These are phyloP conservation scores for Arthrobotrys pseudoclavata DNA, from an alignment of 2,329 filamentous ascomycete species.

Conservation along the genomic window DNA sequence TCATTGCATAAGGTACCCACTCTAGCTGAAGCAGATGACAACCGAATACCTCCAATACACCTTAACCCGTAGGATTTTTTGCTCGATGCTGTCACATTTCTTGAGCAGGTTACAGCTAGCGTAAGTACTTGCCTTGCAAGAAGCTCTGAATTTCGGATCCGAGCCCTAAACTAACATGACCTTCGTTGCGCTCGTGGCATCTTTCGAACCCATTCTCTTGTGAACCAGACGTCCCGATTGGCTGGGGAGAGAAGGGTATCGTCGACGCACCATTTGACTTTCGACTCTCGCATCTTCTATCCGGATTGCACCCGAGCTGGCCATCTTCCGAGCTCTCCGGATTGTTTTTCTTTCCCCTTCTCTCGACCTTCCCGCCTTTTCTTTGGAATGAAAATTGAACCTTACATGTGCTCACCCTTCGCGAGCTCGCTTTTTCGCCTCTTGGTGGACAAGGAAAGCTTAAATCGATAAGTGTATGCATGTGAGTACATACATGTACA, in stretches of 20 bases:
- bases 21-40: slow-evolving; percentile 58
- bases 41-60: slow-evolving; percentile 47
- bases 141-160: slow-evolving; percentile 56
- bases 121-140: slow-evolving; percentile 50
- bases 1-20: slow-evolving; percentile 60
- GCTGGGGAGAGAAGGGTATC: slow-evolving; percentile 29
- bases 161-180: slow-evolving; percentile 53
- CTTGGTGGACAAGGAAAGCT: slow-evolving; percentile 58
- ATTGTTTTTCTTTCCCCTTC: slow-evolving; percentile 33
- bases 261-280: slow-evolving; percentile 39
- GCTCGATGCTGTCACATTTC: slow-evolving; percentile 58
- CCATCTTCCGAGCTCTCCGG: slow-evolving; percentile 58
- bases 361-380: slow-evolving; percentile 7
- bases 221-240: slow-evolving; percentile 59
- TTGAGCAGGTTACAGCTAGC: slow-evolving; percentile 31
- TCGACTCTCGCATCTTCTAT: slow-evolving; percentile 58
- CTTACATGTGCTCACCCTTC: slow-evolving; percentile 44
- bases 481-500: slow-evolving; percentile 1
- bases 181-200: slow-evolving; percentile 50
- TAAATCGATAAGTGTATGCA: slow-evolving; percentile 40
- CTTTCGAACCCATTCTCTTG: slow-evolving; percentile 42
- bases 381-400: not conserved
- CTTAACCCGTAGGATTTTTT: slow-evolving; percentile 46
- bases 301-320: slow-evolving; percentile 60
- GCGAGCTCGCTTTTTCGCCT: slow-evolving; percentile 41